Conservation (phyloP, 164 flowering plant genomes). For the Kalanchoe fedtschenkoi region DNA sequence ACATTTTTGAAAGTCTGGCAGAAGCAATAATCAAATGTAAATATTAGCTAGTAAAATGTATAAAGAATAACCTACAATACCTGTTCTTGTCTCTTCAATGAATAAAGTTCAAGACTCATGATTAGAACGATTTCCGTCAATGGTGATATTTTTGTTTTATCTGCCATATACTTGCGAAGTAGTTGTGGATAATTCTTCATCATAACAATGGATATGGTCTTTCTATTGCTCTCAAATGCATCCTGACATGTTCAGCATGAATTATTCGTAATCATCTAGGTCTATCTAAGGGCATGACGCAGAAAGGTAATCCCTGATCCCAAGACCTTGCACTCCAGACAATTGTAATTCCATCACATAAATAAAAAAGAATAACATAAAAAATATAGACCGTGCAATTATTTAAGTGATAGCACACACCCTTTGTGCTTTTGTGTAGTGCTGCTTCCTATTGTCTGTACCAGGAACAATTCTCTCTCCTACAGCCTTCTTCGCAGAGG, state of each 20-base stretch:
- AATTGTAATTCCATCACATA: not conserved
- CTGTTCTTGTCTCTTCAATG: conserved; percentile 91
- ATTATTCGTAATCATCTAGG: not conserved
- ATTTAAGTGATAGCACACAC: conserved; percentile 18
- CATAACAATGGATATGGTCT: conserved; percentile 70
- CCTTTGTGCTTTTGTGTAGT: conserved; percentile 77
- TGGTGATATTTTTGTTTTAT: conserved; percentile 67
- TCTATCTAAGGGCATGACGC: not conserved
- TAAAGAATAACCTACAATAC: conserved; percentile 23
- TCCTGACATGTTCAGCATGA: conserved; percentile 36
- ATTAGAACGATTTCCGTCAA: conserved; percentile 56
- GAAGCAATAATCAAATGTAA: conserved; percentile 12
- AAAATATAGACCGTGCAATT: not conserved
- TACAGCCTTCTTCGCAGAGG: conserved; percentile 80
- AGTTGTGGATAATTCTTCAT: conserved; percentile 82
- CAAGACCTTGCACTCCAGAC: not conserved
- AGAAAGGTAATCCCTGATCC: not conserved
- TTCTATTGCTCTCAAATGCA: conserved; percentile 51
- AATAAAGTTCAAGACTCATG: conserved; percentile 85
- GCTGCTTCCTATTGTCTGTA: conserved; percentile 69
- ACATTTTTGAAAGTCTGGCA: conserved; percentile 63
- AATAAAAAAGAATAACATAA: not conserved
- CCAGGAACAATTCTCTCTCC: conserved; percentile 96
- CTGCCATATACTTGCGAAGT: conserved; percentile 77
- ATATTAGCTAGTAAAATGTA: not conserved